These are phyloP conservation scores for Chamaecrista fasciculata DNA, from an alignment of 306 rosid genomes.

Conservation along the genomic window DNA sequence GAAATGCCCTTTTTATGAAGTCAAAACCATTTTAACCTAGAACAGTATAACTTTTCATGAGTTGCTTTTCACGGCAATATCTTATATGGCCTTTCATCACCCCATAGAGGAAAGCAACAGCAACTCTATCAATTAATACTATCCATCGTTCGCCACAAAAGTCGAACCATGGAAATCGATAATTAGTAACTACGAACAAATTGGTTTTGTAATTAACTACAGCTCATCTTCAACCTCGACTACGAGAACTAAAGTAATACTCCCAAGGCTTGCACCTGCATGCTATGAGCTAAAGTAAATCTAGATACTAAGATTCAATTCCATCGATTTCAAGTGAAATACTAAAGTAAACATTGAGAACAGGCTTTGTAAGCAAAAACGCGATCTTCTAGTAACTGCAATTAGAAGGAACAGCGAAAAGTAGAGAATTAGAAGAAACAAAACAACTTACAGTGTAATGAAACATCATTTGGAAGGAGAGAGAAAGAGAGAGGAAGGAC, in stretches of 20 bases:
- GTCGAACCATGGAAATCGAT: neutral
- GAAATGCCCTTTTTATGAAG: neutral
- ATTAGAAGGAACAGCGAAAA: neutral
- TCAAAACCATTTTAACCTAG: neutral
- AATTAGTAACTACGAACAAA: constrained; percentile 1
- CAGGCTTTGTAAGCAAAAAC: neutral
- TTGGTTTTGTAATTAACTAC: neutral
- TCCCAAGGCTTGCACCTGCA: neutral
- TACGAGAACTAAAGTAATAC: neutral
- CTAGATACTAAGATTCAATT: neutral
- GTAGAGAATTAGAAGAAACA: neutral
- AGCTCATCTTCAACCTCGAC: neutral
- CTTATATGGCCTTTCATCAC: neutral
- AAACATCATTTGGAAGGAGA: neutral
- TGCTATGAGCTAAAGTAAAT: neutral
- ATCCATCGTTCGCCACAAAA: neutral
- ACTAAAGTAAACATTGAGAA: neutral
- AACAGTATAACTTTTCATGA: neutral
- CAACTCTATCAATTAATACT: neutral
- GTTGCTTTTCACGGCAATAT: neutral
- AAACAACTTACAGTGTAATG: neutral
- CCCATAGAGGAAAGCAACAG: neutral
- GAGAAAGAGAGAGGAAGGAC: neutral
- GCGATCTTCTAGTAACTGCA: constrained; percentile 1
- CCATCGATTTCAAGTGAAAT: neutral